phyloP scores from a whole-genome alignment of 108 stramenopile species.

The Epipyxis sp. region DNA sequence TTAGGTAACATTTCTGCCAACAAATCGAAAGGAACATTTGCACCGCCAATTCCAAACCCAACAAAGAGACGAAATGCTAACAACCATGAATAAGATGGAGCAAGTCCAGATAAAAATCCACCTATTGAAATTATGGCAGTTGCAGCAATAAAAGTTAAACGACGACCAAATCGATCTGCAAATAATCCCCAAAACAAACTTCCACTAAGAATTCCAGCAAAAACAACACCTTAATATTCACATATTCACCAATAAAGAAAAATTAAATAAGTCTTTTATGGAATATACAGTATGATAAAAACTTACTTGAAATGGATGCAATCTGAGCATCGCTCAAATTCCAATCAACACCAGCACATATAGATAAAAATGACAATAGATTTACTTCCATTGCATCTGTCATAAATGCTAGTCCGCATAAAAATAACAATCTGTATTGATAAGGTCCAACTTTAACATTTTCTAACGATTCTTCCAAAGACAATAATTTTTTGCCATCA shows the following conservation, averaged over 20 bases:
- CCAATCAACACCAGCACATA: constrained; percentile 67
- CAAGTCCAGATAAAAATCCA: constrained; percentile 63
- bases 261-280: too few species aligned
- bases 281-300: too few species aligned
- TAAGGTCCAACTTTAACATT: constrained; percentile 39
- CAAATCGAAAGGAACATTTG: constrained; percentile 74
- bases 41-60: constrained; percentile 73
- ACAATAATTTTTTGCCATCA: too few species aligned
- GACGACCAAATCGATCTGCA: constrained; percentile 69
- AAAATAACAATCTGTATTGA: constrained; percentile 60
- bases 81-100: constrained; percentile 46
- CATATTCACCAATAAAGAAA: too few species aligned
- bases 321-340: constrained; percentile 57
- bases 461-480: constrained; percentile 1
- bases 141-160: constrained; percentile 66
- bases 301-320: constrained; percentile 63
- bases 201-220: constrained; percentile 70
- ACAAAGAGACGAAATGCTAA: constrained; percentile 59
- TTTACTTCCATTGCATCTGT: constrained; percentile 75
- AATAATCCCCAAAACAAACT: constrained; percentile 68
- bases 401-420: constrained; percentile 74
- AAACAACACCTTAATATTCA: too few species aligned
- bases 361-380: constrained; percentile 64
- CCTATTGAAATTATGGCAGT: constrained; percentile 60
- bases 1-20: constrained; percentile 68